Evolutionary conservation across 768 basidiomycete species (phyloP), one percentile per base, ranked within the genome.

Genomic region (Suillus brevipes): DNA sequence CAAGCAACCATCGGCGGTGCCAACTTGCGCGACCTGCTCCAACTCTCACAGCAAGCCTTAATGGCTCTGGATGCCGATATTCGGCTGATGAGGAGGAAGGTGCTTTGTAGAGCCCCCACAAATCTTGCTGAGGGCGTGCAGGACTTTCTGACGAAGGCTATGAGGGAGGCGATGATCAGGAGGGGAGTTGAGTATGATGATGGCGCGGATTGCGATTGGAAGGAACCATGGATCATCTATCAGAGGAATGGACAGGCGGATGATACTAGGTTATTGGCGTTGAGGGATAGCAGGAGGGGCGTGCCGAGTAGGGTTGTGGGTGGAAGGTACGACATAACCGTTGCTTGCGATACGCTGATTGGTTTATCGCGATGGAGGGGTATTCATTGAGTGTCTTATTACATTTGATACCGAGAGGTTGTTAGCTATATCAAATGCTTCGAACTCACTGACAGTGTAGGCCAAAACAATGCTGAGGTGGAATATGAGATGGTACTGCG

Each of bases 281-380:
- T 55, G 12, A 55, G 53, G 6, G 53, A 55, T 36, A 55, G 53
- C 4, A 55, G 53, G 53, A 55, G 53, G 34, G 53, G 53, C 34
- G 34, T 55, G 6, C 53, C 53, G 20, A 6, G 10, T 36, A 55
- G 53, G 53, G 12, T n/a, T 14, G 31, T 1, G 1, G 53, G 53
- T 7, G 53, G 53, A 20, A 55, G 53, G 20, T 55, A 55, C 31
- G 53, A 55, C 18, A 55, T 55, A 55, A 55, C 34, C 6, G 53
- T 55, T 36, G 53, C 53, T n/a, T 55, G 53, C 6, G 53, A 55
- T n/a, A 55, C 53, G 20, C 6, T 55, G 20, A 55, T 55, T 7
- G 53, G 53, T 36, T 55, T 55, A n/a, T 55, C 53, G 20, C 53
- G 53, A 55, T 55, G 53, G 53, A 55, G 53, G n/a, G 31, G 53